Conservation (phyloP, 106 monocot species). For the Ottelia alismoides region DNA sequence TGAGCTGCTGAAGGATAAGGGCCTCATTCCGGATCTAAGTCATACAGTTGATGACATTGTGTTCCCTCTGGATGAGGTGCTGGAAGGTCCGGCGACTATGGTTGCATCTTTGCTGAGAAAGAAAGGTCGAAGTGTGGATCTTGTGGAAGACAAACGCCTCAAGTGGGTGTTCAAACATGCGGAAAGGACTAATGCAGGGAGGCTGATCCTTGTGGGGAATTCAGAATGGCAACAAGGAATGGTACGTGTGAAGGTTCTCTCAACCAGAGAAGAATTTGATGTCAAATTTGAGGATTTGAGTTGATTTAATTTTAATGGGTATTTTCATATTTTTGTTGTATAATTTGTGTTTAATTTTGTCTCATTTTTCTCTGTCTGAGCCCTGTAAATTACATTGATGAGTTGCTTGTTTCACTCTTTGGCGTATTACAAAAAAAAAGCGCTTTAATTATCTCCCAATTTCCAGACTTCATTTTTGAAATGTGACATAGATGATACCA, state of each 20-base stretch:
- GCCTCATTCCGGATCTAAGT: slow-evolving; percentile 52
- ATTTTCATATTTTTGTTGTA: no score
- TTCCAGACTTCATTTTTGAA: no score
- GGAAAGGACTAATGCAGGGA: slow-evolving; percentile 63
- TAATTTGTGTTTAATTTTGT: no score
- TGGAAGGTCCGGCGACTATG: slow-evolving; percentile 76
- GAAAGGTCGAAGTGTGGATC: slow-evolving; percentile 81
- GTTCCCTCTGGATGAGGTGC: slow-evolving; percentile 65
- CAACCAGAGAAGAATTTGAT: slow-evolving; percentile 84
- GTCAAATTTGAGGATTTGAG: slow-evolving; percentile 59
- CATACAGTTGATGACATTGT: slow-evolving; percentile 92
- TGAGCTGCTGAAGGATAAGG: slow-evolving; percentile 95
- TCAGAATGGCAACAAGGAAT: slow-evolving; percentile 74
- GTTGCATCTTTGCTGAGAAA: slow-evolving; percentile 64
- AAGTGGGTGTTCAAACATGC: slow-evolving; percentile 99
- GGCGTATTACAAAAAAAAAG: no score
- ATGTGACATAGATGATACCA: no score
- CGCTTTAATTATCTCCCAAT: no score
- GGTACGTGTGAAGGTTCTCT: slow-evolving; percentile 88
- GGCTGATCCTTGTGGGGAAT: slow-evolving; percentile 90
- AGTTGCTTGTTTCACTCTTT: no score
- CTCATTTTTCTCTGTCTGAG: no score
- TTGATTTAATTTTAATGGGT: slow-evolving; percentile 13
- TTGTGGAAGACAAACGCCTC: slow-evolving; percentile 86
- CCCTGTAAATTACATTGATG: no score